phyloP scores from a whole-genome alignment of 495 filamentous ascomycete genomes.

The Trypethelium eluteriae region DNA sequence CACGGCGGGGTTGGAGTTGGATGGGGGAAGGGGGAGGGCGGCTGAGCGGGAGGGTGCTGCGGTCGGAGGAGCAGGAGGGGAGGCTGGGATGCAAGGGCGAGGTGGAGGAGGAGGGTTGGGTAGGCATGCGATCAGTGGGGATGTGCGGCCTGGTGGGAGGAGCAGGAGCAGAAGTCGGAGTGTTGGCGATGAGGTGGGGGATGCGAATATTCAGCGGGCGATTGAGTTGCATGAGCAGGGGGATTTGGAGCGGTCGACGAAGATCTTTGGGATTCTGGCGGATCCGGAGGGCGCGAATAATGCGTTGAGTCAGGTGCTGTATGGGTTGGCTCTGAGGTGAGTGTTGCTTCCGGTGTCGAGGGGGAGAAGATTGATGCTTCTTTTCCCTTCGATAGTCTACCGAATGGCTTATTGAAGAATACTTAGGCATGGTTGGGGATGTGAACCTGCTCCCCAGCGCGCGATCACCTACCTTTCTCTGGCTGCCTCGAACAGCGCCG shows the following conservation, averaged over 20 bases:
- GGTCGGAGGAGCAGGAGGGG: slow-evolving; percentile 45
- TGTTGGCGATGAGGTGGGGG: slow-evolving; percentile 27
- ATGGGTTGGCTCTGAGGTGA: slow-evolving; percentile 85
- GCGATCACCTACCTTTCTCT: slow-evolving; percentile 77
- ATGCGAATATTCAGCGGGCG: slow-evolving; percentile 90
- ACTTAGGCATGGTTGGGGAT: slow-evolving; percentile 83
- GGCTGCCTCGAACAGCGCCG: slow-evolving; percentile 85
- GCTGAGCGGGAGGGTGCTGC: slow-evolving; percentile 20
- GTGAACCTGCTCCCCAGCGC: slow-evolving; percentile 56
- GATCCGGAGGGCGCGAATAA: slow-evolving; percentile 82
- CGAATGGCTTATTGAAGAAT: neutral
- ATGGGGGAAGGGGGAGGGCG: slow-evolving; percentile 29
- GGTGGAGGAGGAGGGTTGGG: neutral
- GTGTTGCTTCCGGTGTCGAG: slow-evolving; percentile 35
- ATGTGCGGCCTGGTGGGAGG: neutral
- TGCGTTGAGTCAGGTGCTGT: slow-evolving; percentile 90
- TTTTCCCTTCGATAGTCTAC: neutral
- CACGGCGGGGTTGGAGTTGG: slow-evolving; percentile 33
- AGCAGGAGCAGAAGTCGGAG: slow-evolving; percentile 17
- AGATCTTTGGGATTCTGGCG: slow-evolving; percentile 79
- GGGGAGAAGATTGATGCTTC: neutral
- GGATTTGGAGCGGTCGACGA: slow-evolving; percentile 64
- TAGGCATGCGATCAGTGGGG: slow-evolving; percentile 5
- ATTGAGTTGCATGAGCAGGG: slow-evolving; percentile 88
- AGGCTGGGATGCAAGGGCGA: slow-evolving; percentile 19